Percentiles rank a stretch among this genome's conserved stretches.
Conservation (phyloP, 768 basidiomycete species). For the Grammothele lineata region DNA sequence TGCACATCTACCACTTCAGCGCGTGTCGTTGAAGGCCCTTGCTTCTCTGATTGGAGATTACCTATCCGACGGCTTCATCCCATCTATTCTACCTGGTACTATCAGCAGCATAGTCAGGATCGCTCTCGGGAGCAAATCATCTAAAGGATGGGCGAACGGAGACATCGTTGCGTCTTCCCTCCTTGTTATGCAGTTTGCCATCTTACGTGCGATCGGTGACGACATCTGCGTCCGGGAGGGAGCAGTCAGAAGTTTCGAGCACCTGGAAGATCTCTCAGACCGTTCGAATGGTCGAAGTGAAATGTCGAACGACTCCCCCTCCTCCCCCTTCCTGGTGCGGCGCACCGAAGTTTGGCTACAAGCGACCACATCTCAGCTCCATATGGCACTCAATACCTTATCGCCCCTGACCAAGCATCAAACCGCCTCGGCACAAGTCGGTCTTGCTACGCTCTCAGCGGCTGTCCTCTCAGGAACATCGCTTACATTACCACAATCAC, state of each 20-base stretch:
- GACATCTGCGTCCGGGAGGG: conserved; percentile 61
- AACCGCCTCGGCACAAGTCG: conserved; percentile 57
- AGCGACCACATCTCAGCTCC: conserved; percentile 77
- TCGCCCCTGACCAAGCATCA: conserved; percentile 70
- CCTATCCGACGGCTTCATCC: conserved; percentile 48
- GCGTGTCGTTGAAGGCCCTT: conserved; percentile 55
- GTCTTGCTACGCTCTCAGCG: conserved; percentile 53
- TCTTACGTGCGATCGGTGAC: conserved; percentile 62
- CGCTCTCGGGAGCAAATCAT: conserved; percentile 48
- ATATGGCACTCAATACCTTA: conserved; percentile 76
- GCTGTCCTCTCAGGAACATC: conserved; percentile 50
- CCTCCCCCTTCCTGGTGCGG: conserved; percentile 39
- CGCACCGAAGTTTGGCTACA: conserved; percentile 77
- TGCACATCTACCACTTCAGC: conserved; percentile 56
- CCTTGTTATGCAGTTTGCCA: conserved; percentile 47
- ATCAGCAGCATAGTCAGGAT: conserved; percentile 75
- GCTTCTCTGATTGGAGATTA: conserved; percentile 46
- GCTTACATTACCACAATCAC: conserved; percentile 62
- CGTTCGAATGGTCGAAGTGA: conserved; percentile 10
- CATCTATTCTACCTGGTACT: conserved; percentile 79
- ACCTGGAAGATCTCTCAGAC: conserved; percentile 60
- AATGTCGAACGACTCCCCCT: background rate
- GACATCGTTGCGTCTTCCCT: conserved; percentile 60
- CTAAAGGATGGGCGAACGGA: conserved; percentile 70
- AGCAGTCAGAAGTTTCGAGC: conserved; percentile 45